Base-by-base conservation (phyloP, 2,329 filamentous ascomycete species). In the Alternaria solani region DNA sequence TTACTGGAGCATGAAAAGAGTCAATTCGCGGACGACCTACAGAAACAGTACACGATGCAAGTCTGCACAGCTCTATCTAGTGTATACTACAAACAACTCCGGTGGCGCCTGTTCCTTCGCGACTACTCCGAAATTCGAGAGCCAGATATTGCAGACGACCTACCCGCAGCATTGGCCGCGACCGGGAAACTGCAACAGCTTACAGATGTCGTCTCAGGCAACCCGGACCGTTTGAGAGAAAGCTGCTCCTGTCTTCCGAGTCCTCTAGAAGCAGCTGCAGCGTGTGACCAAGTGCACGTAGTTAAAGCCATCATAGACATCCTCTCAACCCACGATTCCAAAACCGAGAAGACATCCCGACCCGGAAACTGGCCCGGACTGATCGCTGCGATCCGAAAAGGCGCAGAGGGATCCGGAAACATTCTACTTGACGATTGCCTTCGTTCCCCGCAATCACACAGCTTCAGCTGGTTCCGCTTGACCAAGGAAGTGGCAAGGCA, bases 21-120 rank as follows among this genome's bases (percentile, higher is more conserved):
- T 41, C 18, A 23, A 2, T 23, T 23, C 23, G 25, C 41, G 11
- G 20, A 46, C 18, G 47, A 46, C 26, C 16, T 57, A 14, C 47
- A 25, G 7, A 57, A 52, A 25, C 23, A 11, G 18, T 57, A 57
- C 39, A 57, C 47, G 4, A 23, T 57, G 4, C 20, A 57, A 11
- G 46, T 57, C 7, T 52, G 47, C 32, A 44, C 39, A 14, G 55
- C 55, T 25, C 8, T 57, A 14, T 57, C 47, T 7, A 52, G 47
- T 25, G 48, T 44, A 20, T 39, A 38, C 41, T 28, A 23, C 14
- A 51, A 52, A 39, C 39, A 51, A 32, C 36, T 52, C 9, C 36
- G 36, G 2, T 52, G 49, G 49, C 34, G 36, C 26, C 14, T 52
- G 14, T 52, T 42, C 49, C 38, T 30, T 5, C 34, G 23, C 20